These are phyloP conservation scores for Lactarius indigo DNA, from an alignment of 768 basidiomycete genomes.

Conservation along the genomic window DNA sequence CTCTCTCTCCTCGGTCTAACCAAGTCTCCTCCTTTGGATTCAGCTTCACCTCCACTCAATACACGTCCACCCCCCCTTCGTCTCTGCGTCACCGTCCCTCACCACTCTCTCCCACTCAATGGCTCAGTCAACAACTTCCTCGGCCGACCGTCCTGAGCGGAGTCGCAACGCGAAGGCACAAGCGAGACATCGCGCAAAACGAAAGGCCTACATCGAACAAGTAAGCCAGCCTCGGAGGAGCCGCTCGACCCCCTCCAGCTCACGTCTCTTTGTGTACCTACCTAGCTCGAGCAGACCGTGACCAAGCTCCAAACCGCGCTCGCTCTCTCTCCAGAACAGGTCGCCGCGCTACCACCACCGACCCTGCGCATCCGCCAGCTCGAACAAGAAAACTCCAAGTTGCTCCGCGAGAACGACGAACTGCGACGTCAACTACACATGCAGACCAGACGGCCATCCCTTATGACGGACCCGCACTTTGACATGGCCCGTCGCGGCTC, in stretches of 20 bases:
- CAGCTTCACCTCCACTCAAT: background rate
- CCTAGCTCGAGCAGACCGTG: constrained; percentile 84
- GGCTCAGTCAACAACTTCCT: constrained; percentile 13
- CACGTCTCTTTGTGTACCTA: background rate
- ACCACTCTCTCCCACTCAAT: background rate
- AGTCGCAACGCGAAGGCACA: constrained; percentile 88
- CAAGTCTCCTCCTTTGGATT: constrained; percentile 7
- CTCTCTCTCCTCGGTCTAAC: constrained; percentile 3
- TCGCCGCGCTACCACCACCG: constrained; percentile 67
- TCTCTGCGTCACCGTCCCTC: background rate
- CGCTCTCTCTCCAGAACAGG: constrained; percentile 70
- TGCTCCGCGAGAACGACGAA: constrained; percentile 71
- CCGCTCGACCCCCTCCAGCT: background rate
- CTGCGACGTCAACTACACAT: constrained; percentile 57
- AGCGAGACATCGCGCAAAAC: constrained; percentile 85
- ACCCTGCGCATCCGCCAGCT: constrained; percentile 76
- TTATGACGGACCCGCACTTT: constrained; percentile 25
- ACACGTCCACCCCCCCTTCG: background rate
- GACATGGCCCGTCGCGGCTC: constrained; percentile 23
- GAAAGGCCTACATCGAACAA: constrained; percentile 92
- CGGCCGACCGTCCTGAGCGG: constrained; percentile 53
- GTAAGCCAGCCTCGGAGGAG: constrained; percentile 38
- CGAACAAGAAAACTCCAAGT: constrained; percentile 71
- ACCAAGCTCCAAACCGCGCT: constrained; percentile 77
- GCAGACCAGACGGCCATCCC: constrained; percentile 24